Conservation (phyloP, 2,329 filamentous ascomycete genomes). For the Fusarium continuum region DNA sequence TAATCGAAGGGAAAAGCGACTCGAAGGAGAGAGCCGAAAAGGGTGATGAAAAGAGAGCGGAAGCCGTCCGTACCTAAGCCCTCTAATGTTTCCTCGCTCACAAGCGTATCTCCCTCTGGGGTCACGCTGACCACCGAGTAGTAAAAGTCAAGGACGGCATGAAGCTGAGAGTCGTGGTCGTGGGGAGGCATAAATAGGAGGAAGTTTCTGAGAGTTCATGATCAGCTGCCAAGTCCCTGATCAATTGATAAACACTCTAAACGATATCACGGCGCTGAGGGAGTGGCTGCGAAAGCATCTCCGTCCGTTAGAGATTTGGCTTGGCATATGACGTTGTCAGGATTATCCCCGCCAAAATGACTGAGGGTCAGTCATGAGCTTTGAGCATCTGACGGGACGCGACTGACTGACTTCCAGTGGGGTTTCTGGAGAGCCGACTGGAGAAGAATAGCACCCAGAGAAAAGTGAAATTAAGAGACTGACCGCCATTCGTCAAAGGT, state of each 20-base stretch:
- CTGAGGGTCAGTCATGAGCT: conserved; percentile 42
- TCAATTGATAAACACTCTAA: background rate
- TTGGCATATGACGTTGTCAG: conserved; percentile 45
- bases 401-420: conserved; percentile 21
- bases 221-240: conserved; percentile 35
- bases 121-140: conserved; percentile 88
- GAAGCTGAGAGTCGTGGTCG: conserved; percentile 74
- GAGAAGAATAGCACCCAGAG: conserved; percentile 3
- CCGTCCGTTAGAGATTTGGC: conserved; percentile 18
- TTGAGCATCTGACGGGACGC: conserved; percentile 34
- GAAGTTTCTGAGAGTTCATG: conserved; percentile 73
- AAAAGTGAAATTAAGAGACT: conserved; percentile 49
- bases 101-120: conserved; percentile 90
- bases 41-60: conserved; percentile 68
- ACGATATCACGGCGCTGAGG: background rate
- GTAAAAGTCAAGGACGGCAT: conserved; percentile 90
- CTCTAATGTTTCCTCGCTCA: conserved; percentile 90
- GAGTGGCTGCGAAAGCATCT: conserved; percentile 15
- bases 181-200: conserved; percentile 82
- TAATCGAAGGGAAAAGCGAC: conserved; percentile 63
- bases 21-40: conserved; percentile 80
- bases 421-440: background rate
- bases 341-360: conserved; percentile 40
- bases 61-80: conserved; percentile 85
- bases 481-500: conserved; percentile 98